Conservation (phyloP, 2,329 filamentous ascomycete genomes). For the Exophiala xenobiotica region DNA sequence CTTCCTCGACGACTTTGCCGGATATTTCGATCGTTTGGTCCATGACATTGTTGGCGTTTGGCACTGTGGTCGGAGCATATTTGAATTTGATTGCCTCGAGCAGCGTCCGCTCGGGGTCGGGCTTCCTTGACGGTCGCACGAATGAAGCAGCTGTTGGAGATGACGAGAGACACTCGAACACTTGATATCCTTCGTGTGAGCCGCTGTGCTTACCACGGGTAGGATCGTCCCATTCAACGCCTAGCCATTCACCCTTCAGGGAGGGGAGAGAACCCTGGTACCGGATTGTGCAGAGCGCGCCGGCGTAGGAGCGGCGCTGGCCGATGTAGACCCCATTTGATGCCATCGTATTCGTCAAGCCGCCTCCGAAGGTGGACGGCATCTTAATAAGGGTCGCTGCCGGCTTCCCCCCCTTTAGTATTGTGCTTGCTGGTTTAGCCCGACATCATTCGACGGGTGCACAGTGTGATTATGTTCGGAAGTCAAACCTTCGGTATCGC, state of each 20-base stretch:
- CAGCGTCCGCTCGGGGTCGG: conserved; percentile 70
- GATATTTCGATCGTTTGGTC: conserved; percentile 57
- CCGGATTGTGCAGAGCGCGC: conserved; percentile 76
- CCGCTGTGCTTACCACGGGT: conserved; percentile 87
- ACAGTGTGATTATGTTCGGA: too few relatives aligned
- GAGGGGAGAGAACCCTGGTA: conserved; percentile 76
- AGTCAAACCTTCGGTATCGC: too few relatives aligned
- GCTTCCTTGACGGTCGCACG: conserved; percentile 70
- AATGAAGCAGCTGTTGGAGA: conserved; percentile 75
- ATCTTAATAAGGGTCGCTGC: too few relatives aligned
- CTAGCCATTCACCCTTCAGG: conserved; percentile 79
- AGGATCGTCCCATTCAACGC: conserved; percentile 94
- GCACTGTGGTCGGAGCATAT: conserved; percentile 65
- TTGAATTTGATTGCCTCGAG: conserved; percentile 77
- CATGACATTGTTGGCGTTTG: conserved; percentile 2
- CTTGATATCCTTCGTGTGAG: conserved; percentile 71
- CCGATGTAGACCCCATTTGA: conserved; percentile 42
- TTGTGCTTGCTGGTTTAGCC: too few relatives aligned
- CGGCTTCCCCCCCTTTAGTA: too few relatives aligned
- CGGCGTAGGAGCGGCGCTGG: conserved; percentile 77
- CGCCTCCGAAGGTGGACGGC: not conserved
- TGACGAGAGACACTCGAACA: conserved; percentile 66
- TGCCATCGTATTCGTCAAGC: not conserved
- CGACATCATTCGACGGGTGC: too few relatives aligned
- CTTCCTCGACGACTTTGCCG: conserved; percentile 83